Conservation (phyloP, 2,329 filamentous ascomycete species). For the Verticillium isaacii region DNA sequence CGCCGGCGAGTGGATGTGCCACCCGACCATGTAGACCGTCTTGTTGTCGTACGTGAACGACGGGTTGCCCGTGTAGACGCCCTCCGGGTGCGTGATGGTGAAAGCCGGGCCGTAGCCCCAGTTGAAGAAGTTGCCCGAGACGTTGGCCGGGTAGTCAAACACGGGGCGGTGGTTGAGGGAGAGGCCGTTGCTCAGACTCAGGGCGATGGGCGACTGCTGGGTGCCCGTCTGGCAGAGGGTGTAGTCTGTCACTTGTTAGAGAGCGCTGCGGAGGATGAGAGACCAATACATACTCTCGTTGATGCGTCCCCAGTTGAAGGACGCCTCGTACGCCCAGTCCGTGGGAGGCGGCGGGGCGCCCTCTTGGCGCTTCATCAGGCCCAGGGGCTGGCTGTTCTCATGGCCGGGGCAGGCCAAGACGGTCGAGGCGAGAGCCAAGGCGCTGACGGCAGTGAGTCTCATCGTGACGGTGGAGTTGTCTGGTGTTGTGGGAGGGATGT, state of each 20-base stretch:
- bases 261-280: background rate
- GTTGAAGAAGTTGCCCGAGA: slow-evolving; percentile 37
- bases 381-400: slow-evolving; percentile 3
- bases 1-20: slow-evolving; percentile 46
- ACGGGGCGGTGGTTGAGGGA: slow-evolving; percentile 30
- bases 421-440: background rate
- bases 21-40: slow-evolving; percentile 41
- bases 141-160: slow-evolving; percentile 33
- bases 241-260: slow-evolving; percentile 4
- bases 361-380: background rate
- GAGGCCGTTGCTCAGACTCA: slow-evolving; percentile 32
- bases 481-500: background rate
- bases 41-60: slow-evolving; percentile 38
- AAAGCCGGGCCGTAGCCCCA: slow-evolving; percentile 44
- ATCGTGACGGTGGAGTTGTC: background rate
- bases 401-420: slow-evolving; percentile 6
- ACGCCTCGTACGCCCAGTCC: slow-evolving; percentile 11
- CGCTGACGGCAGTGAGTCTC: background rate
- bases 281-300: slow-evolving; percentile 5
- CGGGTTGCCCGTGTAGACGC: slow-evolving; percentile 30
- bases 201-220: slow-evolving; percentile 43
- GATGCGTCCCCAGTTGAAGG: slow-evolving; percentile 11
- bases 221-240: slow-evolving; percentile 42
- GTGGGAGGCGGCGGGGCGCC: background rate
- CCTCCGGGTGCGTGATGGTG: slow-evolving; percentile 27